Base-by-base conservation (phyloP, 495 filamentous ascomycete genomes). In the Amniculicola lignicola region DNA sequence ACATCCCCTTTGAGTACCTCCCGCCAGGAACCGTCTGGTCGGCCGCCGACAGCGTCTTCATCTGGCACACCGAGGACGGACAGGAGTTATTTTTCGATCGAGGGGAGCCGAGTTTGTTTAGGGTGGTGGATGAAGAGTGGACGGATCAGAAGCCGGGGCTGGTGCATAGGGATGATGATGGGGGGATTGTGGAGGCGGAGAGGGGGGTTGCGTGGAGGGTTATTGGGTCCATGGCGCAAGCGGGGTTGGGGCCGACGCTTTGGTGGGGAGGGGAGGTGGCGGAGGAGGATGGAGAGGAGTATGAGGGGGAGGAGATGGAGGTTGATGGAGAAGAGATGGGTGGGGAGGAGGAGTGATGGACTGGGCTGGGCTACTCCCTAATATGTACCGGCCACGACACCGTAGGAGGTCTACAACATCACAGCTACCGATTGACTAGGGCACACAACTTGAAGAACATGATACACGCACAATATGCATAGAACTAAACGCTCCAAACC, bases 81-180 rank as follows among this genome's bases (percentile, higher is more conserved):
- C 73, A 82, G 21, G 75, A 79, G 14, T 82, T 91, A 66, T 93
- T 83, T 64, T 95, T 88, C 71, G 93, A 98, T 71, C 85, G 84
- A 52, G 82, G 88, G 59, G 93, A 97, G 72, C 76, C 85, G 53
- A 91, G 95, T 7, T 83, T 89, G 12, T 87, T 96, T 65, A 79
- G 86, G 19, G 82, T 97, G 15, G 81, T 91, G 51, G 75, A 81
- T 22, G 93, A 99, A 74, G 75, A 84, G 44, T 99, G 92, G 86
- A 78, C 87, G 35, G 91, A 97, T 64, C 85, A 94, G 69, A 82
- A 84, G 5, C 92, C 92, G 3, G 79, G 79, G 42, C 75, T 80
- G 48, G 74, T 80, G 16, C 67, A 69, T 1, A 74, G 75, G 29
- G 79, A 75, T 37, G 69, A 75, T 23, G 54, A 74, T 2, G 58